Conservation (phyloP, 257 asterid species). For the Gentiana dahurica region DNA sequence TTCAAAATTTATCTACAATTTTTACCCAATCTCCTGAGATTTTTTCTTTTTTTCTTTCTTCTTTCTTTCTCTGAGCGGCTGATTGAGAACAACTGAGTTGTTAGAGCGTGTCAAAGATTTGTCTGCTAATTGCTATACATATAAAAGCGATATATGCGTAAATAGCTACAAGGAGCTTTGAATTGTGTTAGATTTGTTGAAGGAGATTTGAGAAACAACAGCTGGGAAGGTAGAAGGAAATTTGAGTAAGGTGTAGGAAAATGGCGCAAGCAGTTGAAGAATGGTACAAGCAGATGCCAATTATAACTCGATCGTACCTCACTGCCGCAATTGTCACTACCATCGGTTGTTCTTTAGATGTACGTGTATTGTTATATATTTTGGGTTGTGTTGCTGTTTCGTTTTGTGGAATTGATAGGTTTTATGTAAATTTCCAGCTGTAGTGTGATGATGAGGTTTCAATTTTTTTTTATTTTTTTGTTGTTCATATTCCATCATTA, state of each 20-base stretch:
- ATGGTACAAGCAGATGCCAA: conserved; percentile 99
- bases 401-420: neutral
- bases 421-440: neutral
- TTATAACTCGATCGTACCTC: conserved; percentile 91
- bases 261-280: conserved; percentile 99
- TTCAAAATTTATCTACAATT: too few relatives aligned
- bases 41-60: too few relatives aligned
- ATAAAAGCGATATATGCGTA: too few relatives aligned
- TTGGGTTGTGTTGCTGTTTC: neutral
- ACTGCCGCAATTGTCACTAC: conserved; percentile 95
- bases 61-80: too few relatives aligned
- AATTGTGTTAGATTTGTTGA: too few relatives aligned
- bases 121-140: too few relatives aligned
- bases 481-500: neutral
- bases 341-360: conserved; percentile 95
- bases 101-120: too few relatives aligned
- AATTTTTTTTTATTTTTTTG: neutral
- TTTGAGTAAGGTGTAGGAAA: neutral
- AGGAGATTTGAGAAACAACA: too few relatives aligned
- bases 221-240: too few relatives aligned
- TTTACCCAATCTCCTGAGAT: too few relatives aligned
- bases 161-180: too few relatives aligned
- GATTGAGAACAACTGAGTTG: too few relatives aligned
- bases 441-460: neutral
- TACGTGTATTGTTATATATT: conserved; percentile 10